Base-by-base conservation (phyloP, 1,284 basidiomycete genomes). In the Rhodotorula sp. region DNA sequence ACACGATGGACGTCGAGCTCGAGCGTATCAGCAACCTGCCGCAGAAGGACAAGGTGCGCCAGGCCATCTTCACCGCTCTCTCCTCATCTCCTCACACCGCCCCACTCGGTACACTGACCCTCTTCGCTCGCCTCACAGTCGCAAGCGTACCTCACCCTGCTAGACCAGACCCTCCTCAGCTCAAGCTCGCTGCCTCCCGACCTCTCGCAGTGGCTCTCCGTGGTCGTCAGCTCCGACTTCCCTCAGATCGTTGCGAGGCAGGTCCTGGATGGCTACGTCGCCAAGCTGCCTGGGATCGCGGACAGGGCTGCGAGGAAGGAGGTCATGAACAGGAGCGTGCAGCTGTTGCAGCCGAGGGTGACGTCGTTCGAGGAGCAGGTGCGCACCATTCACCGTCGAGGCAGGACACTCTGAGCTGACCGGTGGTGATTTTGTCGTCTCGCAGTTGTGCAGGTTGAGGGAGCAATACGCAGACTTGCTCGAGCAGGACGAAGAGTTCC, bases 281-380 rank as follows among this genome's bases (percentile, higher is more conserved):
- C 85, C 77, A 81, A 82, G 48, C 82, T 93, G 50, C 83, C 40
- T 83, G 85, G 57, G 85, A 82, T 91, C 74, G 82, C 84, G 62
- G 83, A 88, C 75, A 77, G 81, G 20, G 85, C 86, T 24, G 76
- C 86, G 37, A 85, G 86, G 75, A 90, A 89, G 79, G 83, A 83
- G 63, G 82, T 93, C 62, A 85, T 93, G 28, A 84, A 91, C 78
- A 87, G 88, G 65, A 88, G 87, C 0, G 83, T 95, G 51, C 82
- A 84, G 51, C 85, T 86, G 48, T 83, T 92, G 30, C 89, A 91
- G 77, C 88, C 89, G 2, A 85, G 89, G 67, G 85, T 88, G 74
- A 87, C 87, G 52, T 94, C 91, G 81, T 96, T 92, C 78, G 95
- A 98, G 80, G 94, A 98, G 80, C 93, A 96, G 85, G 94, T 93